Evolutionary conservation across 768 basidiomycete species (phyloP).

Genomic region (Psilocybe subaeruginosa): DNA sequence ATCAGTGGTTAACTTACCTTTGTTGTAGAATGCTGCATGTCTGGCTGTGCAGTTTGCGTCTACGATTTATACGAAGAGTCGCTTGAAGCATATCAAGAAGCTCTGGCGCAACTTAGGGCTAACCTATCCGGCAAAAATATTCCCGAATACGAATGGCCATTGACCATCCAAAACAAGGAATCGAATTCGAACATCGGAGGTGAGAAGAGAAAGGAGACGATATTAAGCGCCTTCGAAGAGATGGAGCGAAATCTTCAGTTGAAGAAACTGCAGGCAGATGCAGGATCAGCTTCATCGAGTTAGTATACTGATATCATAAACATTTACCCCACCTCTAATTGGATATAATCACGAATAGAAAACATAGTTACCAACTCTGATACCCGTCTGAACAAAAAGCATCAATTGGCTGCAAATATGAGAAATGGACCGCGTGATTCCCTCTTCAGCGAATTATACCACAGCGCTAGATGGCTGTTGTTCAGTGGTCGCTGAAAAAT

Average conservation of each 20-base stretch:
- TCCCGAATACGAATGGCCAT: slow-evolving; percentile 70
- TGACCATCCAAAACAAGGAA: slow-evolving; percentile 36
- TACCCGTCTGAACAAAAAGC: background rate
- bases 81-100: slow-evolving; percentile 60
- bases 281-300: slow-evolving; percentile 8
- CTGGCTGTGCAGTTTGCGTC: slow-evolving; percentile 90
- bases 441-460: slow-evolving; percentile 34
- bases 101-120: slow-evolving; percentile 50
- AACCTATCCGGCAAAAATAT: slow-evolving; percentile 51
- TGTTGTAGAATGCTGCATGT: slow-evolving; percentile 88
- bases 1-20: background rate
- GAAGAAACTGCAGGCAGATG: slow-evolving; percentile 37
- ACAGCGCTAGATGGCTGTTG: slow-evolving; percentile 52
- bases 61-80: slow-evolving; percentile 87
- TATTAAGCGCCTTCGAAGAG: slow-evolving; percentile 72
- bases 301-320: slow-evolving; percentile 11
- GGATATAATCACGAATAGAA: background rate
- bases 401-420: slow-evolving; percentile 9
- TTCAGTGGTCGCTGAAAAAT: slow-evolving; percentile 45
- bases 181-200: slow-evolving; percentile 19
- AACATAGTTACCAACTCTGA: background rate
- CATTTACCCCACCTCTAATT: background rate
- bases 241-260: slow-evolving; percentile 60
- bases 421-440: slow-evolving; percentile 17
- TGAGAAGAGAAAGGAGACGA: slow-evolving; percentile 33